phyloP scores from a whole-genome alignment of 345 rosid species.

The Trapa bicornis region DNA sequence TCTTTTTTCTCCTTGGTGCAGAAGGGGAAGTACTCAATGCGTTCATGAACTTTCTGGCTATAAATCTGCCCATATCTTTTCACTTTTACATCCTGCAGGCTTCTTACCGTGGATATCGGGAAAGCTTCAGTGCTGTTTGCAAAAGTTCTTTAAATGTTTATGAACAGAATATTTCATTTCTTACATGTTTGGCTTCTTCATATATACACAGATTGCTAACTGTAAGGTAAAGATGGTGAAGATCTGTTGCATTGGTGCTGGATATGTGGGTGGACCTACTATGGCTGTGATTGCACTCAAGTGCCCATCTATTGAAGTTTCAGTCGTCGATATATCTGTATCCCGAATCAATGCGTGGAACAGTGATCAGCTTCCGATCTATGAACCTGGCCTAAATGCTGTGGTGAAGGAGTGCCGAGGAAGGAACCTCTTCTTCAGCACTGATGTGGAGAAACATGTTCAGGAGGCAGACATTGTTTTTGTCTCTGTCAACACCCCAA shows the following conservation, averaged over 20 bases:
- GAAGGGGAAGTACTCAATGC: too few relatives aligned
- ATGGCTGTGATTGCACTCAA: constrained; percentile 92
- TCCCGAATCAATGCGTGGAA: constrained; percentile 75
- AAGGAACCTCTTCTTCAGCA: constrained; percentile 86
- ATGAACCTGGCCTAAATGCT: constrained; percentile 80
- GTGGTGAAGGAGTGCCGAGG: constrained; percentile 82
- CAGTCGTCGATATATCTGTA: constrained; percentile 73
- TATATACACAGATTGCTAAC: constrained; percentile 8
- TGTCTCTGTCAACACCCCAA: constrained; percentile 87
- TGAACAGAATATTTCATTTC: too few relatives aligned
- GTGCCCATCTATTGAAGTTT: constrained; percentile 80
- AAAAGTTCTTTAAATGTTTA: too few relatives aligned
- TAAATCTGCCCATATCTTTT: too few relatives aligned
- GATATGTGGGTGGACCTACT: constrained; percentile 91
- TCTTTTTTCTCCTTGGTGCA: too few relatives aligned
- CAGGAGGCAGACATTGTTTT: constrained; percentile 76
- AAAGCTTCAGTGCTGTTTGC: too few relatives aligned
- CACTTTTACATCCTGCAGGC: too few relatives aligned
- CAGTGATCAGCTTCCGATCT: constrained; percentile 80
- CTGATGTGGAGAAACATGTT: constrained; percentile 78
- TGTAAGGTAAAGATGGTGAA: constrained; percentile 58
- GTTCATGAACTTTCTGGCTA: too few relatives aligned
- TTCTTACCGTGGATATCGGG: too few relatives aligned
- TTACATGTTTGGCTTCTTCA: too few relatives aligned
- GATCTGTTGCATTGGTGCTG: constrained; percentile 95